Percentiles rank a stretch among this genome's conserved stretches.
phyloP scores from a whole-genome alignment of 1,284 basidiomycete species.

The Quambalaria eucalypti region DNA sequence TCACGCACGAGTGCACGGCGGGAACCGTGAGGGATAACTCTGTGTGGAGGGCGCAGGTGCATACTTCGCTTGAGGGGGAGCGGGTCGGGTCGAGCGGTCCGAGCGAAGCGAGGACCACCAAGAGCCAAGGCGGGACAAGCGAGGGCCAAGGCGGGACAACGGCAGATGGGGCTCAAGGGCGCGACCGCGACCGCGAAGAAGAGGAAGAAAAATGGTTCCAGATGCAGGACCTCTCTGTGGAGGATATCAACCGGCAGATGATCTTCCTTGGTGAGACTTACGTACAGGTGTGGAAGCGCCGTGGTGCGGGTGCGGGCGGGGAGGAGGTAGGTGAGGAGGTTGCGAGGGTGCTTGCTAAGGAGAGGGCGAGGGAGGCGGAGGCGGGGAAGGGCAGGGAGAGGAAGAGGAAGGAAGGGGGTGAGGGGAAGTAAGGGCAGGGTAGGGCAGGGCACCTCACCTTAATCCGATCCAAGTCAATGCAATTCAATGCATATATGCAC shows the following conservation, averaged over 20 bases:
- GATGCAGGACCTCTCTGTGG: conserved; percentile 92
- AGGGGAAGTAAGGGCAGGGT: no score
- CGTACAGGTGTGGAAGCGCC: conserved; percentile 62
- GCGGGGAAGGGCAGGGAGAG: neutral
- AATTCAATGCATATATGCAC: no score
- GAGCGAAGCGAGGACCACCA: neutral
- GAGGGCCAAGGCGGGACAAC: conserved; percentile 1
- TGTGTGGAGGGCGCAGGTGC: conserved; percentile 84
- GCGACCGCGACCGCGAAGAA: no score
- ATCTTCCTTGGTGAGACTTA: conserved; percentile 94
- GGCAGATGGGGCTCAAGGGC: conserved; percentile 52
- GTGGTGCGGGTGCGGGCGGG: no score
- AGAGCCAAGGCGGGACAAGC: neutral
- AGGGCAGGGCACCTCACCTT: no score
- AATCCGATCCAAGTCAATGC: no score
- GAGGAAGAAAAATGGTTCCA: conserved; percentile 82
- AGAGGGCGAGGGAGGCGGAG: neutral
- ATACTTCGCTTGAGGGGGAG: conserved; percentile 49
- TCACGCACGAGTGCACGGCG: conserved; percentile 86
- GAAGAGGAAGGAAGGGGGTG: no score
- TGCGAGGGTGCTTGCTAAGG: neutral
- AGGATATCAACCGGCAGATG: conserved; percentile 91
- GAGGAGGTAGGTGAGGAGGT: neutral
- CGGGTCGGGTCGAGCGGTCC: conserved; percentile 30
- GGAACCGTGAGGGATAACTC: conserved; percentile 81